Evolutionary conservation across 192 early-diverging fungal species (phyloP), one percentile per base, ranked within the genome.

Genomic region (Umbelopsis vinacea): DNA sequence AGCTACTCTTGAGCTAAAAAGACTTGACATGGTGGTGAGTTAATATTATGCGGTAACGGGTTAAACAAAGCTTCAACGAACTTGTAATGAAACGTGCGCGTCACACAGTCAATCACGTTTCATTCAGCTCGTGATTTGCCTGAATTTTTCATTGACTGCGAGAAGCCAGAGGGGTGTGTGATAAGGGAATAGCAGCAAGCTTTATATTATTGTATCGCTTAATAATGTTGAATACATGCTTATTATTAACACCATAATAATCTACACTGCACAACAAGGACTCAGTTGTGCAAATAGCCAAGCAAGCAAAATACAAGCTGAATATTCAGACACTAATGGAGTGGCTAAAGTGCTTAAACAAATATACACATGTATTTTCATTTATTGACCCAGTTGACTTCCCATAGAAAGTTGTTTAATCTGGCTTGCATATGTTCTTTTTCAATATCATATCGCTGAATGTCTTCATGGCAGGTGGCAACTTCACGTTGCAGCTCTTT

Each of bases 1-100:
- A 19, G 33, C 57, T 35, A 63, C 57, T 35, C 57, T 63, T 63
- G 57, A 63, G 57, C 57, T 63, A n/a, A 63, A 63, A 4, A 63
- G 57, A 63, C 57, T 63, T 26, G 57, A 63, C 57, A 63, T 63
- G 17, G 33, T 37, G 35, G 19, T 37, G 17, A 12, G 6, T 8
- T 63, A 37, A 37, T 63, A 63, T 3, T 63, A 37, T 63, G 33
- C 14, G 3, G 22, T 63, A 6, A 6, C n/a, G 6, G 33, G 10
- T 17, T 37, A 63, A 14, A 29, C 26, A 63, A 12, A 19, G 33
- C 24, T 57, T 14, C 29, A 29, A 26, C 26, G 23, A 54, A 54
- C 53, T 26, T 22, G 22, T 54, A 12, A 21, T 54, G 22, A 26
- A 63, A 29, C 33, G 57, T 37, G 57, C 26, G 33, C 57, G 6